These are phyloP conservation scores for Plasmodium gallinaceum DNA, from an alignment of 169 alveolate genomes.

Conservation along the genomic window DNA sequence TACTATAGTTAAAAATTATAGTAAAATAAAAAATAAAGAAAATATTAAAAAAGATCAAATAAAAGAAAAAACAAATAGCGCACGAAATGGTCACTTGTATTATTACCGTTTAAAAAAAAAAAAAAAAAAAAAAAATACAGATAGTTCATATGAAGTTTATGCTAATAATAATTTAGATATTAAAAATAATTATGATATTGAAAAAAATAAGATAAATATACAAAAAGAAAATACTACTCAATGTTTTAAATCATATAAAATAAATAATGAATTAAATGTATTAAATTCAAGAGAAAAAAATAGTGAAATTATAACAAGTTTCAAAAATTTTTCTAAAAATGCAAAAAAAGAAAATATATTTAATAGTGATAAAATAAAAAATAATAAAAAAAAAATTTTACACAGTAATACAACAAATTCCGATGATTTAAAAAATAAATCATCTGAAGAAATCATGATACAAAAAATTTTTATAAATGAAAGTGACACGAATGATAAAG, in stretches of 20 bases:
- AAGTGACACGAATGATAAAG: conserved; percentile 38
- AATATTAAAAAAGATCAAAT: conserved; percentile 13
- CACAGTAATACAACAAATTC: not conserved
- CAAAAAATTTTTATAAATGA: conserved; percentile 25
- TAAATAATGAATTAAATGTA: conserved; percentile 45
- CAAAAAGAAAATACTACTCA: conserved; percentile 11
- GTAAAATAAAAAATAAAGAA: conserved; percentile 4
- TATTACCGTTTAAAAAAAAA: conserved; percentile 11
- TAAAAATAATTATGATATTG: not conserved
- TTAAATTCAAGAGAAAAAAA: conserved; percentile 40
- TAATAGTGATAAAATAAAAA: not conserved
- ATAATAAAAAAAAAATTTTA: conserved; percentile 13
- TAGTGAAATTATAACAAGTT: conserved; percentile 34
- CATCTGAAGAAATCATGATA: conserved; percentile 45
- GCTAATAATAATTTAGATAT: not conserved
- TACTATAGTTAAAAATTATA: not conserved
- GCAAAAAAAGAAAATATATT: conserved; percentile 17
- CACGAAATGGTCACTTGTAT: conserved; percentile 2
- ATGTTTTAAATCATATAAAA: conserved; percentile 1
- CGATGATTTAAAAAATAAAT: conserved; percentile 1
- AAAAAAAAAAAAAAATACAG: not conserved
- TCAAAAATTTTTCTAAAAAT: conserved; percentile 32
- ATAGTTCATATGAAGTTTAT: not conserved
- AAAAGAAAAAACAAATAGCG: conserved; percentile 14
- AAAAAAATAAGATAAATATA: not conserved